phyloP scores from a whole-genome alignment of 31 red algal genomes.

The Porphyra umbilicalis region DNA sequence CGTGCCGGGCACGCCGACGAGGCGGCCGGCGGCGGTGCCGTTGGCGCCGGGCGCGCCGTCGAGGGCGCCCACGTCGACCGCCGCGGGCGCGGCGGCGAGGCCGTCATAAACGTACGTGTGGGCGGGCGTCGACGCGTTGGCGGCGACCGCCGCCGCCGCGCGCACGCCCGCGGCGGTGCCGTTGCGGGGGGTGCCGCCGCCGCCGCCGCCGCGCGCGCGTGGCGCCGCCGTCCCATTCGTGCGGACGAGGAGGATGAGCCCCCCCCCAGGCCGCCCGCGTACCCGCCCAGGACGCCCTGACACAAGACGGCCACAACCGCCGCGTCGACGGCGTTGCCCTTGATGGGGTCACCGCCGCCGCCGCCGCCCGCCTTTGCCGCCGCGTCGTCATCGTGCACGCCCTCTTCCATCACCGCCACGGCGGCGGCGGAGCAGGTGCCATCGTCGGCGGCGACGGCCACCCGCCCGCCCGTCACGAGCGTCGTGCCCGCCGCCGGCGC shows the following conservation, averaged over 20 bases:
- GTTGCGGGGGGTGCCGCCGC: background rate
- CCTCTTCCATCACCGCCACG: slow-evolving; percentile 48
- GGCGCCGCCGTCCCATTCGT: background rate
- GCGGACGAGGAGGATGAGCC: slow-evolving; percentile 63
- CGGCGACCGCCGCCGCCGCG: background rate
- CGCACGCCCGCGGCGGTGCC: background rate
- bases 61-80: background rate
- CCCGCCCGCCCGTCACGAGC: slow-evolving; percentile 36
- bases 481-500: slow-evolving; percentile 38
- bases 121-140: background rate
- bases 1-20: slow-evolving; percentile 87
- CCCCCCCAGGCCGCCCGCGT: slow-evolving; percentile 80
- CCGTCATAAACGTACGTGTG: background rate
- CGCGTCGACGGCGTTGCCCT: slow-evolving; percentile 87
- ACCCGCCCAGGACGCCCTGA: slow-evolving; percentile 81
- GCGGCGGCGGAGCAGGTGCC: slow-evolving; percentile 62
- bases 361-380: background rate
- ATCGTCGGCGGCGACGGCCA: slow-evolving; percentile 91
- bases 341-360: background rate
- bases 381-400: background rate
- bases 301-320: slow-evolving; percentile 77
- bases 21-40: background rate
- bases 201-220: background rate
- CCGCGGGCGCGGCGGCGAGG: background rate
- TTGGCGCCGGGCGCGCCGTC: background rate